phyloP scores from a whole-genome alignment of 2,329 filamentous ascomycete species.

The Exutisphaerella laricina region DNA sequence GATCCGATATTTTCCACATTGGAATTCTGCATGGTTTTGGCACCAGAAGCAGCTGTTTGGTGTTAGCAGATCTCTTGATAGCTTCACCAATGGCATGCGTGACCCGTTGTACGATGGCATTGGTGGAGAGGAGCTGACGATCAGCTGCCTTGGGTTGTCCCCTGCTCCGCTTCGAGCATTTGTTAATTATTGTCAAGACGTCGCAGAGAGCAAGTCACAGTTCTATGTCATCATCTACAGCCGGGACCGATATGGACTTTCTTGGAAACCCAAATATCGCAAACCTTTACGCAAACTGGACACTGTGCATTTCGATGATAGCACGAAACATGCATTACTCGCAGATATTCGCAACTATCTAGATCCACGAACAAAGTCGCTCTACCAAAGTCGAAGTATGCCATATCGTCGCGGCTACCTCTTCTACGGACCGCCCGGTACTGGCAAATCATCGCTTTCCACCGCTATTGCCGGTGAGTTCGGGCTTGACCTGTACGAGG shows the following conservation, averaged over 20 bases:
- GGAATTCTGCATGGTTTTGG: slow-evolving; percentile 23
- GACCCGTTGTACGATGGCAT: slow-evolving; percentile 24
- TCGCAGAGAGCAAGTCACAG: slow-evolving; percentile 36
- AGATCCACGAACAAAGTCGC: slow-evolving; percentile 61
- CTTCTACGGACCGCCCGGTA: slow-evolving; percentile 57
- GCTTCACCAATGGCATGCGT: slow-evolving; percentile 17
- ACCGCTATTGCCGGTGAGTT: slow-evolving; percentile 40
- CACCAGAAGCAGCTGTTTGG: slow-evolving; percentile 16
- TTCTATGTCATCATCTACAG: slow-evolving; percentile 38
- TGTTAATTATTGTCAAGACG: slow-evolving; percentile 36
- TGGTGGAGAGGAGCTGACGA: slow-evolving; percentile 26
- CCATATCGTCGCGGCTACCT: slow-evolving; percentile 78
- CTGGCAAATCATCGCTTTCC: slow-evolving; percentile 26
- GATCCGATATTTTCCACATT: slow-evolving; percentile 23
- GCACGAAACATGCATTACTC: slow-evolving; percentile 59
- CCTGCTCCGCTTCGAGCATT: slow-evolving; percentile 43
- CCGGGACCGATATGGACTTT: slow-evolving; percentile 35
- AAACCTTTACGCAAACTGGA: slow-evolving; percentile 61
- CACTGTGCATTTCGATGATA: slow-evolving; percentile 64
- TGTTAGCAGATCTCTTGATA: slow-evolving; percentile 17
- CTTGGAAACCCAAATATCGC: slow-evolving; percentile 29
- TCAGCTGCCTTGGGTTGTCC: slow-evolving; percentile 43
- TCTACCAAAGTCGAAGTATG: slow-evolving; percentile 77
- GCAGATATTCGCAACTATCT: slow-evolving; percentile 70
- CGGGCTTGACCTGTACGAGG: slow-evolving; percentile 33